Conservation (phyloP, 129 eudicot species). For the Flaveria ramosissima region DNA sequence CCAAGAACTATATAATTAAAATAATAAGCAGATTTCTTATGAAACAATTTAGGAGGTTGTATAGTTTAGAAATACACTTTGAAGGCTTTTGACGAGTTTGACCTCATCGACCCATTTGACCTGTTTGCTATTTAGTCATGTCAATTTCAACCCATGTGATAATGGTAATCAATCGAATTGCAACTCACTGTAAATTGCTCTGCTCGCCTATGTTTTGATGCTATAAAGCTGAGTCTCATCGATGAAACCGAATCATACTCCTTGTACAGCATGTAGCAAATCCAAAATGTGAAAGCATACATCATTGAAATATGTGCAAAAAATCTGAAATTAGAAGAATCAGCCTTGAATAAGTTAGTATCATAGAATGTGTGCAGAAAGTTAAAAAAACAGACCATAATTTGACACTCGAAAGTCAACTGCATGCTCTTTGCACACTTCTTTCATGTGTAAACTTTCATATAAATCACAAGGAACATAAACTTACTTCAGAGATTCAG, state of each 20-base stretch:
- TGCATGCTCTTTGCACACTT: not conserved
- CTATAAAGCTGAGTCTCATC: slow-evolving; percentile 82
- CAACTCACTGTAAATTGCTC: slow-evolving; percentile 92
- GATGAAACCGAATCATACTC: slow-evolving; percentile 79
- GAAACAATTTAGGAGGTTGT: not conserved
- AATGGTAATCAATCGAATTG: not conserved
- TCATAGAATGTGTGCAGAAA: not conserved
- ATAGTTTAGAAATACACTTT: not conserved
- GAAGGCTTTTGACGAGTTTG: slow-evolving; percentile 3
- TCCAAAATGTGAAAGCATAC: slow-evolving; percentile 89
- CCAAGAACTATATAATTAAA: not conserved
- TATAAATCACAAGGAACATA: slow-evolving; percentile 16
- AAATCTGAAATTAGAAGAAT: slow-evolving; percentile 56
- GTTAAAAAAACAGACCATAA: not conserved
- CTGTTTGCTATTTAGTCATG: not conserved
- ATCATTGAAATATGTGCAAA: slow-evolving; percentile 80
- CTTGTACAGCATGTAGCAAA: slow-evolving; percentile 89
- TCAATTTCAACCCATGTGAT: not conserved
- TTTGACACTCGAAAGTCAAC: slow-evolving; percentile 25
- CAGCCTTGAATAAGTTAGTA: not conserved
- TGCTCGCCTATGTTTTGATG: slow-evolving; percentile 78
- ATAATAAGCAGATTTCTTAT: not conserved
- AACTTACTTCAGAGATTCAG: slow-evolving; percentile 82
- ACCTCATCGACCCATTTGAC: slow-evolving; percentile 15
- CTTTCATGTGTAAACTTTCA: not conserved